Evolutionary conservation across 257 asterid species (phyloP).

Genomic region (Gardenia jasminoides): DNA sequence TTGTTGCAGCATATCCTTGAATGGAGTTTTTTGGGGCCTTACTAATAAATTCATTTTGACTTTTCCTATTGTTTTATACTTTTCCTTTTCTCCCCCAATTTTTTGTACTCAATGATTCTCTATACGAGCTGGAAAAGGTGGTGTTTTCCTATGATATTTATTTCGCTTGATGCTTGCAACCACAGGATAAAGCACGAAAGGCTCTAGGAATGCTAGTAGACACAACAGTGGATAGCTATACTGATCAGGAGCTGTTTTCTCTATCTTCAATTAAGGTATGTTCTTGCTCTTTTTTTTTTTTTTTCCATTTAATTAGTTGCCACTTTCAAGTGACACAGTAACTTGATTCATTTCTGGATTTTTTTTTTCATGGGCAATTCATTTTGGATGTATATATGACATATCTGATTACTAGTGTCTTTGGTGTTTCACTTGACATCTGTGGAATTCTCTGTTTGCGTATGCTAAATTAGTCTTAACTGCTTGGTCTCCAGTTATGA

Average conservation of each 20-base stretch:
- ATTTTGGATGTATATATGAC: no score
- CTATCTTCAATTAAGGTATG: slow-evolving; percentile 73
- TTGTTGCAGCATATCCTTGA: neutral
- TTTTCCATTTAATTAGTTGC: neutral
- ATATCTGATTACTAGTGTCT: neutral
- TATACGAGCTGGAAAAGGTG: neutral
- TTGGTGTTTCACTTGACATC: neutral
- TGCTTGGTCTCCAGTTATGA: neutral
- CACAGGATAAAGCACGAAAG: slow-evolving; percentile 90
- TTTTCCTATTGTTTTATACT: neutral
- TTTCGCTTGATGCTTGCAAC: slow-evolving; percentile 12
- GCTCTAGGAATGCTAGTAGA: slow-evolving; percentile 73
- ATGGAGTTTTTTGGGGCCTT: neutral
- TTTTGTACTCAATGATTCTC: slow-evolving; percentile 1
- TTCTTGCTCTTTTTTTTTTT: slow-evolving; percentile 5
- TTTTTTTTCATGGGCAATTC: no score
- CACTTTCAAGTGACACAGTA: neutral
- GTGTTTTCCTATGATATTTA: slow-evolving; percentile 10
- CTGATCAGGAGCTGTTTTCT: slow-evolving; percentile 75
- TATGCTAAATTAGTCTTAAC: neutral
- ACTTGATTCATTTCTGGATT: neutral
- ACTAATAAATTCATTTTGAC: neutral
- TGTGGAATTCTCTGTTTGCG: neutral
- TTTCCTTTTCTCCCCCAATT: neutral
- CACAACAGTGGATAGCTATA: slow-evolving; percentile 68